A percentile compares a stretch with the other conserved stretches of the same genome.
Conservation (phyloP, 495 filamentous ascomycete genomes). For the Hypoxylon cercidicola region DNA sequence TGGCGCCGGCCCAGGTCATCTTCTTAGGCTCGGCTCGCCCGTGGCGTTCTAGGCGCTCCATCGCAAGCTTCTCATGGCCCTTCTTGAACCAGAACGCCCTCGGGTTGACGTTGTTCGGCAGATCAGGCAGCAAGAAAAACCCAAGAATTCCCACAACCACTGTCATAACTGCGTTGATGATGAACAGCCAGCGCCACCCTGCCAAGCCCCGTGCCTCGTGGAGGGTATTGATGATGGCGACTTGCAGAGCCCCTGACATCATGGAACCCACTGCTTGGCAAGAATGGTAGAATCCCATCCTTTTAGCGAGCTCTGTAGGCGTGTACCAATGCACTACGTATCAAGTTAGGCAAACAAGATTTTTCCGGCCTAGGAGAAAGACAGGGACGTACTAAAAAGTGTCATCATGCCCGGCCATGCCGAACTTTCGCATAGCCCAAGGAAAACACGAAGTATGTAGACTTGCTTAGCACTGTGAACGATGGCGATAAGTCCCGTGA, state of each 20-base stretch:
- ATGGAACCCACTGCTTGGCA: slow-evolving; percentile 52
- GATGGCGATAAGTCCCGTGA: slow-evolving; percentile 51
- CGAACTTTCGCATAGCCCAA: slow-evolving; percentile 64
- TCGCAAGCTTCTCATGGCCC: slow-evolving; percentile 43
- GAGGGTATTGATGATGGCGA: slow-evolving; percentile 61
- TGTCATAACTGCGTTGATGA: slow-evolving; percentile 60
- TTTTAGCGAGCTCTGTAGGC: slow-evolving; percentile 50
- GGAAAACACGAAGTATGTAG: slow-evolving; percentile 59
- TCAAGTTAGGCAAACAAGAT: slow-evolving; percentile 3
- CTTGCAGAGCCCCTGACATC: slow-evolving; percentile 61
- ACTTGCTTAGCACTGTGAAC: slow-evolving; percentile 45
- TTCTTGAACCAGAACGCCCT: slow-evolving; percentile 51
- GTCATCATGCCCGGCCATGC: slow-evolving; percentile 55
- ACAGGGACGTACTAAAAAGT: slow-evolving; percentile 45
- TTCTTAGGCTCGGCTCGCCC: slow-evolving; percentile 48
- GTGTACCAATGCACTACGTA: slow-evolving; percentile 53
- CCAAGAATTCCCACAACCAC: slow-evolving; percentile 59
- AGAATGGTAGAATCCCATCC: slow-evolving; percentile 57
- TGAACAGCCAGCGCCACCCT: slow-evolving; percentile 70
- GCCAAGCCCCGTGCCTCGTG: slow-evolving; percentile 58
- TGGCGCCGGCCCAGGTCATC: slow-evolving; percentile 51
- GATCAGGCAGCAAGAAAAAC: slow-evolving; percentile 62
- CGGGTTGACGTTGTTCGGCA: slow-evolving; percentile 53
- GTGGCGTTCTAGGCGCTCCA: slow-evolving; percentile 47
- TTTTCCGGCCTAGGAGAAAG: neutral